Evolutionary conservation across 768 basidiomycete genomes (phyloP), one percentile per base, ranked within the genome.

Genomic region (Imleria badia): DNA sequence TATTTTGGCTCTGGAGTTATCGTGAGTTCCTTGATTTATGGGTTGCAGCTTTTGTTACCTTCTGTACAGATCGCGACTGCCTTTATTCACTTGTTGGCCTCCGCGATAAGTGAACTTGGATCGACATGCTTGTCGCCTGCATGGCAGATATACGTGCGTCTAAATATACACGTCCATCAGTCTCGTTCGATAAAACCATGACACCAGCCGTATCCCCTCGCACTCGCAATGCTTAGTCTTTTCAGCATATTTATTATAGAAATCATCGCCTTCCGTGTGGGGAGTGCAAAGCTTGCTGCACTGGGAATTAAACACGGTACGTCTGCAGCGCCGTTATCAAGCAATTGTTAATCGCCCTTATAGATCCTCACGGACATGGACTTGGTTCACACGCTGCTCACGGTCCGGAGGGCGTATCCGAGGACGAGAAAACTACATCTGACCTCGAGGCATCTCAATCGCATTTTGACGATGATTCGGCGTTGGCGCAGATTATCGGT

Each of bases 1-100:
- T 93, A 87, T 69, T 94, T 95, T 71, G 93, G 93, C 26, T 92
- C 90, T 14, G 93, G 93, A 23, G 89, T 92, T 45, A 91, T 92
- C 61, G 89, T 90, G 54, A 62, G 86, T 75, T 30, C 15, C 12
- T 60, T 41, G 0, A 15, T n/a, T 36, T 38, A 14, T 47, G 44
- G 2, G 13, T 23, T 13, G 22, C 38, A 30, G 19, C 20, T 34
- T 33, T 44, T 20, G 34, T 56, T 10, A 58, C 39, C 22, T 19
- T 42, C 10, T 58, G 48, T 45, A 26, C 59, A 91, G 89, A 87
- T 97, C 54, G 92, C 92, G 1, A 96, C 94, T 11, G 87, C 90
- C 4, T 96, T 91, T 68, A 90, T 92, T 34, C 91, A 94, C 69
- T 78, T 96, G 0, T 76, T 96, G 7, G 73, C 81, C 7, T 88